Evolutionary conservation across 2,329 filamentous ascomycete genomes (phyloP), one percentile per base, ranked within the genome.

Genomic region (Trichoderma cornu-damae): DNA sequence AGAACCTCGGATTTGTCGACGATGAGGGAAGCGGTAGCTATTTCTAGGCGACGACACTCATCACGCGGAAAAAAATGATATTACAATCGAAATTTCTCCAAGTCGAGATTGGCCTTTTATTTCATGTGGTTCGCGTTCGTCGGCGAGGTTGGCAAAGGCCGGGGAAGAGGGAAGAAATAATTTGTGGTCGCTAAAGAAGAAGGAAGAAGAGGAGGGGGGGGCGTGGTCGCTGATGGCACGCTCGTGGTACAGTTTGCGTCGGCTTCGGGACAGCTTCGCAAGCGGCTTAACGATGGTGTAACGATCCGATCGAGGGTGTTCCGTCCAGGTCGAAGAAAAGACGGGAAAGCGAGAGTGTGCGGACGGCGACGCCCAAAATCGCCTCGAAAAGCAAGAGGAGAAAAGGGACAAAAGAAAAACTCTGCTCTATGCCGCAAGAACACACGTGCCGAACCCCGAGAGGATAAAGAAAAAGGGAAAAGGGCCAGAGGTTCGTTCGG

Each of bases 191-290:
- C 44, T 28, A 48, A 43, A 42, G 26, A 42, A 34, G 16, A 12
- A 51, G 24, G 42, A 22, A 16, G n/a, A n/a, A 24, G 16, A 42
- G 24, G 42, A 52, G 20, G 26, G n/a, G 22, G 20, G 43, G 26
- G 26, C 30, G 42, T 32, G 37, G 42, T 47, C 42, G 42, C 42
- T 38, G 34, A 46, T 20, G 22, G 32, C 42, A 47, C 30, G 42
- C 38, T 55, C 32, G 51, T 47, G n/a, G 22, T 38, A 55, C 51
- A 55, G 34, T 47, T 55, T 55, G 51, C 40, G 42, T 55, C 51
- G 42, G 24, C 42, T 43, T 55, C 51, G 51, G 42, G 34, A 46
- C 42, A 46, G 51, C 51, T 47, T 55, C 32, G 11, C 42, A 35
- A 38, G 51, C 42, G 51, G 47, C 20, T 38, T 38, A 12, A 34